phyloP scores from a whole-genome alignment of 2,329 filamentous ascomycete genomes.

The Ascochyta clinopodiicola region DNA sequence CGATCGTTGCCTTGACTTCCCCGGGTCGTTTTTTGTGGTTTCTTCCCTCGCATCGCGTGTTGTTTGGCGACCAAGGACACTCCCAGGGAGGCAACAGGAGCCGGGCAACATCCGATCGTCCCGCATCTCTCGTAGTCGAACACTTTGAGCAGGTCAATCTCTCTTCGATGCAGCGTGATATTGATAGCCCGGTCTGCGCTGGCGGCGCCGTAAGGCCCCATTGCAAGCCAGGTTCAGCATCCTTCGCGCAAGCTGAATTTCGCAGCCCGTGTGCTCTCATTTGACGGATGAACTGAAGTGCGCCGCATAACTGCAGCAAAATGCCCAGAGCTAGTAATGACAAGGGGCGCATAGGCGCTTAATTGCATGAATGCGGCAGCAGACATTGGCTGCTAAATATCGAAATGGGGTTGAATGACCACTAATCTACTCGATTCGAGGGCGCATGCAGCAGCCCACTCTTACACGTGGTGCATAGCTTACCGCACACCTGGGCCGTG shows the following conservation, averaged over 20 bases:
- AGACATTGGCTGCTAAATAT: conserved; percentile 28
- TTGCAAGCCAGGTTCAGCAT: conserved; percentile 32
- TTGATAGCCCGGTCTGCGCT: conserved; percentile 38
- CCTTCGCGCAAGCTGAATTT: conserved; percentile 38
- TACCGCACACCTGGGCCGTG: conserved; percentile 16
- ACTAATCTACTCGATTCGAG: conserved; percentile 10
- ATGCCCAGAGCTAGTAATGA: conserved; percentile 27
- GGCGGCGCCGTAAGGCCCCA: conserved; percentile 29
- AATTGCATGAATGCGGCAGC: conserved; percentile 32
- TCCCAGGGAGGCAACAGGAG: background rate
- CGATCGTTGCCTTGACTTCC: background rate
- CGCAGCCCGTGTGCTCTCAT: conserved; percentile 33
- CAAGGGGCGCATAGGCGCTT: conserved; percentile 34
- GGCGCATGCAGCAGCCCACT: conserved; percentile 10
- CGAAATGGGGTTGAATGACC: conserved; percentile 12
- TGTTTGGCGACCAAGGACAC: background rate
- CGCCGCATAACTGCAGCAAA: conserved; percentile 35
- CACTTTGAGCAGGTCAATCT: conserved; percentile 28
- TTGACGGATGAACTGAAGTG: conserved; percentile 27
- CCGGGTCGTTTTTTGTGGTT: background rate
- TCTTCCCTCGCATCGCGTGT: background rate
- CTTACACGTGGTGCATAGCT: conserved; percentile 14
- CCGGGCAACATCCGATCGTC: conserved; percentile 4
- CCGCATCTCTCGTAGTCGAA: conserved; percentile 13
- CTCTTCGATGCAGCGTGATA: conserved; percentile 38